A percentile compares a stretch with the other conserved stretches of the same genome.
Conservation (phyloP, 768 basidiomycete species). For the Trametes cubensis region DNA sequence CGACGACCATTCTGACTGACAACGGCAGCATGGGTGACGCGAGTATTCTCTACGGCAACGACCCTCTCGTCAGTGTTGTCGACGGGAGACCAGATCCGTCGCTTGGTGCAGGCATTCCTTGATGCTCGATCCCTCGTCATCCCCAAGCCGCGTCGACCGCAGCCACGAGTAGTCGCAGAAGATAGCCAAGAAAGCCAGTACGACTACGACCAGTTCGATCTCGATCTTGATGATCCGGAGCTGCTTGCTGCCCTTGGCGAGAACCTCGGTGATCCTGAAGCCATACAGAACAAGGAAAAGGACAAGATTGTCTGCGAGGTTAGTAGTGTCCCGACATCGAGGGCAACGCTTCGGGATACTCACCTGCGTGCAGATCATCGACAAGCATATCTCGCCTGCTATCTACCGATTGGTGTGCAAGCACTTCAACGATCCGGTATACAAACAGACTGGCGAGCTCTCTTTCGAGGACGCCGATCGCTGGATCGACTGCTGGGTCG, state of each 20-base stretch:
- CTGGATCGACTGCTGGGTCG: slow-evolving; percentile 76
- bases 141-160: slow-evolving; percentile 44
- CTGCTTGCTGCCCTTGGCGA: slow-evolving; percentile 57
- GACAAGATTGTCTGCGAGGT: slow-evolving; percentile 59
- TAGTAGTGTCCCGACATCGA: slow-evolving; percentile 21
- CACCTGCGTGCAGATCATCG: slow-evolving; percentile 47
- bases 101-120: slow-evolving; percentile 63
- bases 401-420: slow-evolving; percentile 58
- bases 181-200: slow-evolving; percentile 79
- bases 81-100: slow-evolving; percentile 57
- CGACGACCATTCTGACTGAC: neutral
- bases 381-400: slow-evolving; percentile 50
- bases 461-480: slow-evolving; percentile 45
- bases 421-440: slow-evolving; percentile 43
- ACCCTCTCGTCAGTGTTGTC: slow-evolving; percentile 44
- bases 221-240: slow-evolving; percentile 64
- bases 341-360: neutral
- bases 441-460: slow-evolving; percentile 25
- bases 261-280: slow-evolving; percentile 29
- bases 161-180: slow-evolving; percentile 28
- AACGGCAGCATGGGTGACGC: slow-evolving; percentile 61
- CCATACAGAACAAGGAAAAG: slow-evolving; percentile 39
- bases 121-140: slow-evolving; percentile 53
- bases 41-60: slow-evolving; percentile 49
- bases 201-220: slow-evolving; percentile 61